Percentiles rank a stretch among this genome's conserved stretches.
Conservation (phyloP, 805 yeast genomes). For the Naumovozyma castellii region DNA sequence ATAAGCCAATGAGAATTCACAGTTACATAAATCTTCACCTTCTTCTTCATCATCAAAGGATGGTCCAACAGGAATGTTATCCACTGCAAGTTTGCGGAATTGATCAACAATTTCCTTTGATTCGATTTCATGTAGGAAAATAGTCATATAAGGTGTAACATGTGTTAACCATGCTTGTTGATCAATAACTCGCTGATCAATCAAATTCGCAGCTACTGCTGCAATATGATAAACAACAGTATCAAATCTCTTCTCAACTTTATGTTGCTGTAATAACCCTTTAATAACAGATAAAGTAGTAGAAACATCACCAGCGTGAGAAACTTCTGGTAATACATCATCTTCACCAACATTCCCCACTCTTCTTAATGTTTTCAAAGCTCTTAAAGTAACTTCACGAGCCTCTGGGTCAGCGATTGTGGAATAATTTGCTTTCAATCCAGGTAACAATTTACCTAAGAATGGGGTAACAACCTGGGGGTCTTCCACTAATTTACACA, state of each 20-base stretch:
- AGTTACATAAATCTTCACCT: slow-evolving; percentile 98
- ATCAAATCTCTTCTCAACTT: slow-evolving; percentile 65
- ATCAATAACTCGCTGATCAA: slow-evolving; percentile 91
- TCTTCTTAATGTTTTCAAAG: slow-evolving; percentile 90
- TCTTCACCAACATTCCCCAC: slow-evolving; percentile 90
- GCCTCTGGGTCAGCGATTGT: slow-evolving; percentile 99
- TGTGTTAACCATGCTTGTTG: slow-evolving; percentile 81
- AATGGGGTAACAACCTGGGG: slow-evolving; percentile 99
- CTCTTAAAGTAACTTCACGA: slow-evolving; percentile 93
- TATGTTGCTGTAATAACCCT: slow-evolving; percentile 55
- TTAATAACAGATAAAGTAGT: slow-evolving; percentile 77
- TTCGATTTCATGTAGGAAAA: slow-evolving; percentile 84
- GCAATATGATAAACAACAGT: slow-evolving; percentile 72
- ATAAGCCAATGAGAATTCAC: slow-evolving; percentile 98
- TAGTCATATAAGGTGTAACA: slow-evolving; percentile 86
- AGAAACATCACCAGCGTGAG: slow-evolving; percentile 90
- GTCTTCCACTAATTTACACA: slow-evolving; percentile 99
- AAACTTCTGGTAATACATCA: slow-evolving; percentile 87
- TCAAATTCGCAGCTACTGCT: slow-evolving; percentile 94
- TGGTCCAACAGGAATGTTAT: slow-evolving; percentile 93
- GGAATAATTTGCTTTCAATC: slow-evolving; percentile 81
- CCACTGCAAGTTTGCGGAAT: slow-evolving; percentile 89
- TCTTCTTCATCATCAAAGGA: slow-evolving; percentile 89
- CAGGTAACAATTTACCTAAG: slow-evolving; percentile 86
- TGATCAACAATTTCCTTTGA: slow-evolving; percentile 82